Evolutionary conservation across 2,329 filamentous ascomycete species (phyloP).

Genomic region (Colletotrichum euphorbiae): DNA sequence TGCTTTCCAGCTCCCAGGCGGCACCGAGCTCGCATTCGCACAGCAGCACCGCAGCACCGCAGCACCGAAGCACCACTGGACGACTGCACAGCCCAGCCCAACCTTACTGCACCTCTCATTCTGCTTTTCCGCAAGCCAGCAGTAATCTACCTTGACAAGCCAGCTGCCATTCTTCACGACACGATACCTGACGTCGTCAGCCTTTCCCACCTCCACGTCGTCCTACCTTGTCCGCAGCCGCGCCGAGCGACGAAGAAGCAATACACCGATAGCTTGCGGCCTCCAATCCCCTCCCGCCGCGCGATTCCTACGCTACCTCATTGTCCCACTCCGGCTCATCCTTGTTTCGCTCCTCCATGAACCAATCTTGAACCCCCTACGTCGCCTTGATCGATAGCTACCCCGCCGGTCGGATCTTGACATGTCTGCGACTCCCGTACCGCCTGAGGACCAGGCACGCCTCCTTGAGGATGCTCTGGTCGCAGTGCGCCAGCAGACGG

Average conservation of each 20-base stretch:
- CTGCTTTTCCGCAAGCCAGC: constrained; percentile 10
- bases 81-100: constrained; percentile 10
- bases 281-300: neutral
- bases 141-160: constrained; percentile 4
- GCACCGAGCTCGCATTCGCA: constrained; percentile 23
- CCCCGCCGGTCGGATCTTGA: constrained; percentile 39
- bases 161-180: neutral
- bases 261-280: constrained; percentile 9
- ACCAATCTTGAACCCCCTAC: constrained; percentile 27
- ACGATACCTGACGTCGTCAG: constrained; percentile 25
- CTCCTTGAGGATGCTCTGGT: constrained; percentile 97
- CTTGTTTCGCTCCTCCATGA: constrained; percentile 30
- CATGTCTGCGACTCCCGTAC: constrained; percentile 66
- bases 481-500: constrained; percentile 96
- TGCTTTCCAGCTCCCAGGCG: neutral
- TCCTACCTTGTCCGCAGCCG: neutral
- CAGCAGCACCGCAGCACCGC: constrained; percentile 13
- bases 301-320: neutral
- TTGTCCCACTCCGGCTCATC: constrained; percentile 4
- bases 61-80: constrained; percentile 7
- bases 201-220: constrained; percentile 6
- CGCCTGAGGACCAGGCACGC: constrained; percentile 84
- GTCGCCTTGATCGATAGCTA: constrained; percentile 39
- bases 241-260: neutral
- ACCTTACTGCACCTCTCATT: constrained; percentile 35